phyloP scores from a whole-genome alignment of 176 grass and related monocot genomes.

The Carex myosuroides region DNA sequence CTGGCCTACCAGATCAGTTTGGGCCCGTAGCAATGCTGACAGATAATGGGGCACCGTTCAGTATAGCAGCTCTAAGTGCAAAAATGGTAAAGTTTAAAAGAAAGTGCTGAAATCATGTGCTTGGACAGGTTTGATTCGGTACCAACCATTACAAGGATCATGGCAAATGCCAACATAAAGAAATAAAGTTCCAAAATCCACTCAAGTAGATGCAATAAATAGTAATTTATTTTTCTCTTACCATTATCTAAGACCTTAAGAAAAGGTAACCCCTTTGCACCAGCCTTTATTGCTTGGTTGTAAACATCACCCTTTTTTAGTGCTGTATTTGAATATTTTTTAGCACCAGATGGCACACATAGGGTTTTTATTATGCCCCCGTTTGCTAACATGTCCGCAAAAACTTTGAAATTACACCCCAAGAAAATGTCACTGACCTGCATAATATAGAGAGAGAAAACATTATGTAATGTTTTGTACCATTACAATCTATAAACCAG shows the following conservation, averaged over 20 bases:
- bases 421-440: slow-evolving; percentile 74
- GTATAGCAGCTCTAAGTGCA: background rate
- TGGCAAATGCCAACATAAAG: background rate
- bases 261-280: slow-evolving; percentile 95
- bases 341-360: slow-evolving; percentile 58
- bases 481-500: background rate
- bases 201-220: background rate
- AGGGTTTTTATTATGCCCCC: slow-evolving; percentile 72
- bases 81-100: background rate
- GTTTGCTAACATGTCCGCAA: slow-evolving; percentile 72
- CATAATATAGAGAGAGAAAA: slow-evolving; percentile 21
- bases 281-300: slow-evolving; percentile 79
- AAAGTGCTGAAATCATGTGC: background rate
- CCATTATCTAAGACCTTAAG: slow-evolving; percentile 83
- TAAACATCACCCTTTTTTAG: slow-evolving; percentile 91
- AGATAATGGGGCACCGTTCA: background rate
- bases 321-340: slow-evolving; percentile 87
- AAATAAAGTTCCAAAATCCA: background rate
- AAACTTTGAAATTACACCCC: slow-evolving; percentile 78
- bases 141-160: background rate
- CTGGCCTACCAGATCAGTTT: background rate
- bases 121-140: background rate
- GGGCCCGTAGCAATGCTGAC: background rate
- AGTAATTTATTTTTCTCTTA: slow-evolving; percentile 27
- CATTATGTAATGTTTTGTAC: background rate